A percentile compares a stretch with the other conserved stretches of the same genome.
These are phyloP conservation scores for Talaromyces rugulosus DNA, from an alignment of 2,329 filamentous ascomycete species.

Conservation along the genomic window DNA sequence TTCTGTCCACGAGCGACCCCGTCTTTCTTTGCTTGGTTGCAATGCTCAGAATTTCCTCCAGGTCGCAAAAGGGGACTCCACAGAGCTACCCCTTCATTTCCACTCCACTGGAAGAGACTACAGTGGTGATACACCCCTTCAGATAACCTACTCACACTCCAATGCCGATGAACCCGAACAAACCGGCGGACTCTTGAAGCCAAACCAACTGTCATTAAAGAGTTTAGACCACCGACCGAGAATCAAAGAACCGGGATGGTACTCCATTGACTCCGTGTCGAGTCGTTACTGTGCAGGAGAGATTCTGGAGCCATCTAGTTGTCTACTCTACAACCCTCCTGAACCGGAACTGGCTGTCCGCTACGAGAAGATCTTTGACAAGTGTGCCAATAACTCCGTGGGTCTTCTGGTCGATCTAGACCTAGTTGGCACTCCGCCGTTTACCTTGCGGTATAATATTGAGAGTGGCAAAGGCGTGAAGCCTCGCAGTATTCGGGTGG, in stretches of 20 bases:
- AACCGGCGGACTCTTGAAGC: conserved; percentile 53
- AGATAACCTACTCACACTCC: conserved; percentile 76
- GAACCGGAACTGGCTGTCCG: conserved; percentile 73
- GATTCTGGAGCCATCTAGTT: conserved; percentile 90
- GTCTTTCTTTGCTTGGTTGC: conserved; percentile 67
- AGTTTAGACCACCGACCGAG: conserved; percentile 59
- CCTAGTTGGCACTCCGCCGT: conserved; percentile 87
- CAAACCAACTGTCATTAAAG: conserved; percentile 54
- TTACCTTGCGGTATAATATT: conserved; percentile 74
- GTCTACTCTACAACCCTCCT: conserved; percentile 83
- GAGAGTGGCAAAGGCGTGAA: conserved; percentile 56
- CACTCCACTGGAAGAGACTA: conserved; percentile 56
- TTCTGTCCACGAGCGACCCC: conserved; percentile 80
- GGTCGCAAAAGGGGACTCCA: conserved; percentile 69
- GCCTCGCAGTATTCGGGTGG: conserved; percentile 54
- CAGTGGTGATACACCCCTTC: conserved; percentile 62
- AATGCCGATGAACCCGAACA: conserved; percentile 70
- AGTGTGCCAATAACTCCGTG: conserved; percentile 90
- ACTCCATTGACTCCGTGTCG: conserved; percentile 74
- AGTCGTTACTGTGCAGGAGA: conserved; percentile 83
- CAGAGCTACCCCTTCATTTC: conserved; percentile 68
- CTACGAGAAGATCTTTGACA: conserved; percentile 82
- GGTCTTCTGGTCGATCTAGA: conserved; percentile 86
- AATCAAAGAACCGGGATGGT: conserved; percentile 77
- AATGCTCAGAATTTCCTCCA: conserved; percentile 76